Percentiles rank a stretch among this genome's conserved stretches.
phyloP scores from a whole-genome alignment of 805 yeast genomes.

The Vanderwaltozyma verrucispora region DNA sequence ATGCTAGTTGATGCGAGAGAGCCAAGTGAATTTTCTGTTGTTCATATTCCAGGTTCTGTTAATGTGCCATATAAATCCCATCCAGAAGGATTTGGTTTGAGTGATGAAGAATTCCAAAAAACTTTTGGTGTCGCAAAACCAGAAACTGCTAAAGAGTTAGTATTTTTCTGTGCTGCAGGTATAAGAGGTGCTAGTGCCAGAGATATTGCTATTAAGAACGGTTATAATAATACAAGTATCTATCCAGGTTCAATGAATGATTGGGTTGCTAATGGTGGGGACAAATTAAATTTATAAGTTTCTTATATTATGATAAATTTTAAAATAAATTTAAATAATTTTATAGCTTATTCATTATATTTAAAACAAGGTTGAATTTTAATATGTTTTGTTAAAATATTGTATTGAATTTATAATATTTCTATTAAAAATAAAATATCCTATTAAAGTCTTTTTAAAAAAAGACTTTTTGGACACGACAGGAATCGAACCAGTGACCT shows the following conservation, averaged over 20 bases:
- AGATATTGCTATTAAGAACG: conserved; percentile 72
- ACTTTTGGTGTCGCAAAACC: conserved; percentile 75
- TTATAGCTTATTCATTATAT: no score
- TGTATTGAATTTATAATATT: no score
- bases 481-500: conserved; percentile 75
- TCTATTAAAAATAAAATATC: no score
- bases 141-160: conserved; percentile 44
- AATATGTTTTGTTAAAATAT: no score
- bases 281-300: conserved; percentile 10
- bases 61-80: conserved; percentile 76
- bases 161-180: conserved; percentile 83
- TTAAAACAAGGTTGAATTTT: no score
- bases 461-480: conserved; percentile 47
- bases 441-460: no score
- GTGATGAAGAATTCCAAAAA: conserved; percentile 57
- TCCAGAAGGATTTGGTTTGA: conserved; percentile 74
- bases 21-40: conserved; percentile 58
- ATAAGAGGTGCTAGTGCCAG: conserved; percentile 76
- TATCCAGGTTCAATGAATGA: conserved; percentile 77
- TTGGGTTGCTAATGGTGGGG: conserved; percentile 41
- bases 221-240: conserved; percentile 65
- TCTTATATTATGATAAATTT: no score
- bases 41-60: conserved; percentile 72
- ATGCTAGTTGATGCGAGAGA: conserved; percentile 79
- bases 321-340: no score